Evolutionary conservation across 2,329 filamentous ascomycete species (phyloP), one percentile per base, ranked within the genome.

Genomic region (Fusarium veterinarium): DNA sequence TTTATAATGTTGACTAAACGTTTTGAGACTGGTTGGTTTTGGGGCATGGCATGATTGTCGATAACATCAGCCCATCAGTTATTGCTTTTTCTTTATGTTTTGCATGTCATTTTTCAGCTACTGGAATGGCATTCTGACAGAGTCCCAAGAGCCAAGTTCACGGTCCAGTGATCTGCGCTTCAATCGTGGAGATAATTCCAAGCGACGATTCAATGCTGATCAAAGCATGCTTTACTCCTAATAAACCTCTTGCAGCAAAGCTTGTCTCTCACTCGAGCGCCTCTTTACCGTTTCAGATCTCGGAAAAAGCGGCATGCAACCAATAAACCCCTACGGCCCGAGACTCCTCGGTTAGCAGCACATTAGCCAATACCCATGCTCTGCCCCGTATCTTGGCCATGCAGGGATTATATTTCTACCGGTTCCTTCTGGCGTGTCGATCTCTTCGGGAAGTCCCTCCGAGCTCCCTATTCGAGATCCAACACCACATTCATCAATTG

Each of bases 371-470:
- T n/a, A 53, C 49, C 49, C 49, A 7, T 38, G 33, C 33, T 17
- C 23, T 6, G 28, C 23, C 20, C 20, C n/a, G 20, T 19, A 6
- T 17, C 30, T 56, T 45, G 38, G 53, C 23, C 30, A 14, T 46
- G 3, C 52, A 48, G 35, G 42, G 52, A 3, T 51, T 8, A 19
- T 31, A n/a, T 44, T 51, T 60, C 25, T n/a, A 5, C 61, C 38
- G 25, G 19, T 37, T 16, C 37, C 8, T 41, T 30, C 42, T 51
- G n/a, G 23, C 31, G 31, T 25, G 60, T 35, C 44, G 60, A 66
- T 66, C 49, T 5, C 10, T 58, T 65, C 37, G 49, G 60, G n/a
- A 42, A 65, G 31, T 58, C 37, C 35, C 44, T 65, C 64, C 60
- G 60, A 33, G n/a, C 19, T 37, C n/a, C 31, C 25, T 37, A 14